Conservation (phyloP, 2,329 filamentous ascomycete species). For the Ascosphaera apis region DNA sequence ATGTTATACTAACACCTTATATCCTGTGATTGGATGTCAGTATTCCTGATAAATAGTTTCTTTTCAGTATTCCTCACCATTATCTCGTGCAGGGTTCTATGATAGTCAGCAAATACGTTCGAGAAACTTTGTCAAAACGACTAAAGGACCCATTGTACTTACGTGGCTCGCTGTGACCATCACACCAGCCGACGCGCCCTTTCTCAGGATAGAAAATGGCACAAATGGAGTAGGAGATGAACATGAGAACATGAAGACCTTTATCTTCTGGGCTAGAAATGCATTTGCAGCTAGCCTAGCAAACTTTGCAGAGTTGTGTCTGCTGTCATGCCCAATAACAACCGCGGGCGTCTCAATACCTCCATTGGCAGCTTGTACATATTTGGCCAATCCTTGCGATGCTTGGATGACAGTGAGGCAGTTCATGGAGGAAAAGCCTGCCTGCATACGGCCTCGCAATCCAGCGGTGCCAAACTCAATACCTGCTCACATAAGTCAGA, state of each 20-base stretch:
- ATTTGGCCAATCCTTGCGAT: slow-evolving; percentile 40
- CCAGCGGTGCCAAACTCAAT: slow-evolving; percentile 42
- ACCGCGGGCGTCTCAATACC: slow-evolving; percentile 24
- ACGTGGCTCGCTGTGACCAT: slow-evolving; percentile 44
- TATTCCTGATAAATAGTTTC: neutral
- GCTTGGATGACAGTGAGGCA: slow-evolving; percentile 37
- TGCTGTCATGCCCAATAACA: slow-evolving; percentile 39
- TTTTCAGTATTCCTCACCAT: slow-evolving; percentile 17
- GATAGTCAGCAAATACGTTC: neutral
- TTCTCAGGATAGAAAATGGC: slow-evolving; percentile 33
- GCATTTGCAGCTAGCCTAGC: slow-evolving; percentile 36
- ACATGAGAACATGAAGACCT: slow-evolving; percentile 35
- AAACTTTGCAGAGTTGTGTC: slow-evolving; percentile 38
- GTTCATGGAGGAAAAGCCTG: slow-evolving; percentile 39
- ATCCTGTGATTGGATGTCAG: slow-evolving; percentile 17
- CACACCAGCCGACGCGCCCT: slow-evolving; percentile 33
- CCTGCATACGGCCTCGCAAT: slow-evolving; percentile 40
- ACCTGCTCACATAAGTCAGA: slow-evolving; percentile 10
- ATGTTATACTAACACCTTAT: slow-evolving; percentile 34
- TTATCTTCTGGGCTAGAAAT: slow-evolving; percentile 33
- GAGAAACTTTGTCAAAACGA: slow-evolving; percentile 1
- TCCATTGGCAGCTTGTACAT: slow-evolving; percentile 25
- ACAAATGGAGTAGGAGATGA: slow-evolving; percentile 37
- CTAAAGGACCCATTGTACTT: slow-evolving; percentile 6
- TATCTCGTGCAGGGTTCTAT: slow-evolving; percentile 37